phyloP scores from a whole-genome alignment of 2,329 filamentous ascomycete species.

The Aspergillus jensenii region DNA sequence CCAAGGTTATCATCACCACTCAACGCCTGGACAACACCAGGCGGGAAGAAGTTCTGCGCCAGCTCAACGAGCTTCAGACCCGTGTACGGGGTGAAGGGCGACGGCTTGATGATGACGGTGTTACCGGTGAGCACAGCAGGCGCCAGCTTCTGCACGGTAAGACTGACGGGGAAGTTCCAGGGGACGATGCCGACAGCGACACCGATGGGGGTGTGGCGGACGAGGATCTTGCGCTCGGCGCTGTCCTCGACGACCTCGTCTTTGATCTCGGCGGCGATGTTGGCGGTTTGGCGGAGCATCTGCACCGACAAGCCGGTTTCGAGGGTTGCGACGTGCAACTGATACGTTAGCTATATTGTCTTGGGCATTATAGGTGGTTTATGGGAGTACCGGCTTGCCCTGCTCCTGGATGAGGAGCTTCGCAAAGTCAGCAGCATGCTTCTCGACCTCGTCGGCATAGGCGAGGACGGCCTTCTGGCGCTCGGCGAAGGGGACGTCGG shows the following conservation, averaged over 20 bases:
- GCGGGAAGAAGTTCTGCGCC: constrained; percentile 50
- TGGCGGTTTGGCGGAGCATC: constrained; percentile 21
- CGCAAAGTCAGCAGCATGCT: constrained; percentile 35
- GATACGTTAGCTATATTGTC: neutral
- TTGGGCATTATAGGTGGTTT: no score
- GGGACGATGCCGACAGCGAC: constrained; percentile 56
- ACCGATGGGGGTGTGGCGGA: constrained; percentile 40
- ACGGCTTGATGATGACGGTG: constrained; percentile 56
- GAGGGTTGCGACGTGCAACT: constrained; percentile 22
- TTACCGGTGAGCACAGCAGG: constrained; percentile 54
- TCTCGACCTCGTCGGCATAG: constrained; percentile 37
- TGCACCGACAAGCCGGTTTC: constrained; percentile 26
- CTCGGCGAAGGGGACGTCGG: constrained; percentile 33
- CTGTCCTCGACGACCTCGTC: constrained; percentile 52
- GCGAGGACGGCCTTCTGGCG: constrained; percentile 31
- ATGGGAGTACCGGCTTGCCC: constrained; percentile 33
- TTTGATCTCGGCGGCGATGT: neutral
- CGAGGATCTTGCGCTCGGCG: constrained; percentile 34
- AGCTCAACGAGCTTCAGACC: constrained; percentile 55
- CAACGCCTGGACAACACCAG: constrained; percentile 57
- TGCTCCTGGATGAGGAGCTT: constrained; percentile 45
- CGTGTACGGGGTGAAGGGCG: constrained; percentile 54
- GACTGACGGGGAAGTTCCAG: constrained; percentile 55
- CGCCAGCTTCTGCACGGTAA: constrained; percentile 52
- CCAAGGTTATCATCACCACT: constrained; percentile 57